Evolutionary conservation across 2,329 filamentous ascomycete species (phyloP), one percentile per base, ranked within the genome.

Genomic region (Penicillium brevicompactum): DNA sequence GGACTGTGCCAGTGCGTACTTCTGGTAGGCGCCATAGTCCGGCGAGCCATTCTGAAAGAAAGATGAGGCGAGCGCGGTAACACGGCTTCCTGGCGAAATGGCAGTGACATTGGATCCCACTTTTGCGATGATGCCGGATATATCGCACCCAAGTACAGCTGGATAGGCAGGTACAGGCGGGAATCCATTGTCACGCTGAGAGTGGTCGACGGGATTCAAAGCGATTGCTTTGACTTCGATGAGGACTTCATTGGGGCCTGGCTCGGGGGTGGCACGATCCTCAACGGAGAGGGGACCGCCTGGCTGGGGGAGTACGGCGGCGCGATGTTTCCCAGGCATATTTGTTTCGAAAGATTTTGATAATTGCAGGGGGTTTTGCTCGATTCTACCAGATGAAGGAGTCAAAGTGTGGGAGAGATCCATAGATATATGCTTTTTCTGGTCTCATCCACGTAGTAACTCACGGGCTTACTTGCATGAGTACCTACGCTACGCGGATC

Each of bases 171-270:
- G 43, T 3, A 45, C 43, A 21, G 56, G 54, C 9, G 62, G 43
- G 22, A 63, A 44, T 21, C 64, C 64, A 16, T 43, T 32, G 31
- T 66, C 66, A n/a, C 65, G 62, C 46, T 65, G 65, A 24, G 30
- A 55, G 57, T 59, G 53, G 53, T 78, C 76, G 46, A 74, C 64
- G 8, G 76, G 76, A 58, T 79, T 79, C 42, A 79, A 59, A 5
- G 74, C 76, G 22, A 77, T 63, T 14, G 75, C 70, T 14, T 71
- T 64, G 57, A 76, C 70, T 55, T 75, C 66, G 61, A 79, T 69
- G n/a, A 78, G 71, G 43, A 78, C 49, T 27, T 78, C 73, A 9
- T 67, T 58, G 0, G 73, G 70, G 6, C 71, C 70, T 0, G 74
- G 71, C 3, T 40, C 40, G 1, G 51, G 51, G 11, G 51, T 54